Evolutionary conservation across 179 eudicot genomes (phyloP), one percentile per base, ranked within the genome.

Genomic region (Silene vulgaris): DNA sequence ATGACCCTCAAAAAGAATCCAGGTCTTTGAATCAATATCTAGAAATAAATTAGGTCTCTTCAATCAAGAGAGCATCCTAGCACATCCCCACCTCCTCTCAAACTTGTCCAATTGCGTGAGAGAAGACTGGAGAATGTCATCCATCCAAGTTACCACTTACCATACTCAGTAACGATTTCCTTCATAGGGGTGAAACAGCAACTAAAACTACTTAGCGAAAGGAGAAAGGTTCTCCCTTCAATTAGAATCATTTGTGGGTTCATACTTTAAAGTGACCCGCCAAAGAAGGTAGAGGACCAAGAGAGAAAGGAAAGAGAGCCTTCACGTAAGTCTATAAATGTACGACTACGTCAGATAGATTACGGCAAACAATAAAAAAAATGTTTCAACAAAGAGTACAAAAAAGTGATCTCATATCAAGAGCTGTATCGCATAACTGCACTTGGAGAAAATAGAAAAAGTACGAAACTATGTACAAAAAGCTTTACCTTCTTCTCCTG

Each of bases 401-500:
- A 45, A 65, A 68, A 40, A 13, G 20, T 28, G 43, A 11, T 52
- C 43, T 16, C 63, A 71, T 52, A 52, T 71, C 37, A 50, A 26
- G 43, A 71, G 63, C 23, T 23, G 21, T 52, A 26, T 14, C 20
- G 52, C 12, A 5, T 71, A 20, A 28, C 74, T 23, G 62, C 29
- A 71, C 32, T 52, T 54, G 63, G 13, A 71, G 52, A 50, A 50
- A 43, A 69, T 20, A 69, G 50, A 32, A 69, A 45, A 69, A 54
- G 30, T 5, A 52, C 8, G 35, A 5, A 20, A 9, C 60, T n/a
- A 16, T 16, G 60, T 56, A n/a, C n/a, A 61, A 37, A 14, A 8
- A 35, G 32, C 19, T 26, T 79, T 63, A 96, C 99, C 94, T 93
- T 91, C 81, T 91, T 88, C 72, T 88, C 89, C 76, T 84, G 76